phyloP scores from a whole-genome alignment of 2,329 filamentous ascomycete genomes.

The Ophiosphaerella herpotricha region DNA sequence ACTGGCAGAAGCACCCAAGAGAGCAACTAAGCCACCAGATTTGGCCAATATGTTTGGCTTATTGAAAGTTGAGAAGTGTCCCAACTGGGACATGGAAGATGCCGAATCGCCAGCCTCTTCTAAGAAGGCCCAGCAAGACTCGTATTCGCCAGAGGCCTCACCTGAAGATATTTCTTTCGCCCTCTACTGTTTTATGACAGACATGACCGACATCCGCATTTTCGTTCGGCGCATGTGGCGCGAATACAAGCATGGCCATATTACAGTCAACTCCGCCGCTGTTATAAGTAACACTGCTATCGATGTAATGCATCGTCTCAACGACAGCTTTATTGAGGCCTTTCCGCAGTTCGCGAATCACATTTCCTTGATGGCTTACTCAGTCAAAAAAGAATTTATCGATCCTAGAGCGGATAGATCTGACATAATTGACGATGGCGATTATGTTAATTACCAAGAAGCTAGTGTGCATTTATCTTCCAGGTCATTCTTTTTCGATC shows the following conservation, averaged over 20 bases:
- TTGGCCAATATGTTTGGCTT: not conserved
- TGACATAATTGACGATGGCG: too few species aligned
- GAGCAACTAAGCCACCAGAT: not conserved
- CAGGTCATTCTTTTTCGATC: not conserved
- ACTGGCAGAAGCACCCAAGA: not conserved
- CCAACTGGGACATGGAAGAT: not conserved
- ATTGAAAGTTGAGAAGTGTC: not conserved
- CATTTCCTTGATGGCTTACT: not conserved
- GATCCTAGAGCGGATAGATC: too few species aligned
- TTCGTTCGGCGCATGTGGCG: constrained; percentile 38
- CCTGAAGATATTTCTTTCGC: constrained; percentile 7
- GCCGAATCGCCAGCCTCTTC: too few species aligned
- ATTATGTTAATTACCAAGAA: too few species aligned
- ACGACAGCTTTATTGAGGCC: not conserved
- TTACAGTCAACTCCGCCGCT: constrained; percentile 38
- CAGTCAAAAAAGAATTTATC: not conserved
- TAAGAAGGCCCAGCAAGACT: too few species aligned
- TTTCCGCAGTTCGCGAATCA: constrained; percentile 2
- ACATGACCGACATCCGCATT: constrained; percentile 32
- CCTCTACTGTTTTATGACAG: constrained; percentile 37
- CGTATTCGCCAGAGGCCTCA: too few species aligned
- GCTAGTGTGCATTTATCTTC: not conserved
- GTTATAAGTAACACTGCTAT: constrained; percentile 39
- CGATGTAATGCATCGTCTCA: constrained; percentile 1
- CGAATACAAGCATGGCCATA: constrained; percentile 32